Evolutionary conservation across 2,329 filamentous ascomycete genomes (phyloP).

Genomic region (Harringtonia lauricola): DNA sequence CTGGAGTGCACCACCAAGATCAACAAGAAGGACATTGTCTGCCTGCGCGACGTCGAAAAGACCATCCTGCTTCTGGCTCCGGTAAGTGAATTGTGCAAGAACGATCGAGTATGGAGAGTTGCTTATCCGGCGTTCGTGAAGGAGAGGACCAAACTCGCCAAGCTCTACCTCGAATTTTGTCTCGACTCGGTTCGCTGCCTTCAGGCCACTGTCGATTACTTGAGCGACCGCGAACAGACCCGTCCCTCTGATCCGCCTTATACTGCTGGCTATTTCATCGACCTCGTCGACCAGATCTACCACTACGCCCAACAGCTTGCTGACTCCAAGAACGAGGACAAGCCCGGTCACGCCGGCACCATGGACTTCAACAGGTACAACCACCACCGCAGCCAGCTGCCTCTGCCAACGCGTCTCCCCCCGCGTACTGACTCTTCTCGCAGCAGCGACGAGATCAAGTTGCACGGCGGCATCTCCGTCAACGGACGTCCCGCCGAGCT

Average conservation of each 20-base stretch:
- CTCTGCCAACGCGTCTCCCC: too few relatives aligned
- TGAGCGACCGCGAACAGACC: conserved; percentile 78
- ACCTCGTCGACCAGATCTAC: conserved; percentile 87
- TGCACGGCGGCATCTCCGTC: conserved; percentile 70
- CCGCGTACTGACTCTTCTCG: too few relatives aligned
- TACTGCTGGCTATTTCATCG: conserved; percentile 92
- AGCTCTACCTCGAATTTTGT: conserved; percentile 75
- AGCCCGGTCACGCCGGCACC: conserved; percentile 36
- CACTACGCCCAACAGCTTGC: conserved; percentile 80
- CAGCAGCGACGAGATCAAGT: conserved; percentile 58
- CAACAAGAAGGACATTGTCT: conserved; percentile 74
- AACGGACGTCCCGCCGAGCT: conserved; percentile 78
- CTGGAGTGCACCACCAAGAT: conserved; percentile 71
- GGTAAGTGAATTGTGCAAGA: conserved; percentile 59
- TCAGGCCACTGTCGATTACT: conserved; percentile 75
- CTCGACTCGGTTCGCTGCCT: conserved; percentile 83
- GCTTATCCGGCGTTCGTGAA: conserved; percentile 62
- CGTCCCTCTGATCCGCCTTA: conserved; percentile 80
- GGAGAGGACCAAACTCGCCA: conserved; percentile 65
- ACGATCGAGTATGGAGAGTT: conserved; percentile 47
- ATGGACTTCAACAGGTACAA: conserved; percentile 49
- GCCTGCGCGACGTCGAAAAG: conserved; percentile 89
- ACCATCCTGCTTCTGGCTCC: conserved; percentile 82
- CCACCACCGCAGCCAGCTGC: too few relatives aligned
- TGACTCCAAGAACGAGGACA: conserved; percentile 56